Conservation (phyloP, 345 rosid species). For the Kandelia obovata region DNA sequence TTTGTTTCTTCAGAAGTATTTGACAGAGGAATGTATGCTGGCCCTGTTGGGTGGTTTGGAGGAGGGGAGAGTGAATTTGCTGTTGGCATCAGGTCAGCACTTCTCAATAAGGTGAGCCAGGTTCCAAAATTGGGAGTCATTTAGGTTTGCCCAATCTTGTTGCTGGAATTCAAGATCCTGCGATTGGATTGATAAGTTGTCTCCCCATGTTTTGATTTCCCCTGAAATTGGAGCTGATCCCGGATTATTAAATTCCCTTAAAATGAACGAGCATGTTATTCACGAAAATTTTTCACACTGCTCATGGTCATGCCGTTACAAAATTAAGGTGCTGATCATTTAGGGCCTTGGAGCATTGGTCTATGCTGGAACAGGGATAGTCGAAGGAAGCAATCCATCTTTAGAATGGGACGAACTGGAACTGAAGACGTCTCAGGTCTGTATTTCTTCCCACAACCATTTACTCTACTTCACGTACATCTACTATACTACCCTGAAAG, state of each 20-base stretch:
- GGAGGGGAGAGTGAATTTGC: constrained; percentile 94
- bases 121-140: not conserved
- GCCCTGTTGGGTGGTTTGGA: constrained; percentile 94
- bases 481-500: not conserved
- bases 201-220: no score
- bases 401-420: constrained; percentile 89
- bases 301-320: constrained; percentile 2
- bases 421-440: constrained; percentile 86
- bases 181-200: not conserved
- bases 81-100: constrained; percentile 84
- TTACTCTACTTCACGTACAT: not conserved
- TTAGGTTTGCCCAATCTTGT: not conserved
- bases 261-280: not conserved
- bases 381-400: constrained; percentile 74
- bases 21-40: constrained; percentile 97
- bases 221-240: no score
- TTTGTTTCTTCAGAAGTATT: constrained; percentile 49
- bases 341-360: constrained; percentile 76
- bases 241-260: not conserved
- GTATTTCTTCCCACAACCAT: not conserved
- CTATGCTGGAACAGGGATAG: constrained; percentile 87
- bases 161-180: not conserved
- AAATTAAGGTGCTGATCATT: constrained; percentile 13
- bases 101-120: constrained; percentile 64
- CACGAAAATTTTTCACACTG: not conserved